Evolutionary conservation across 108 stramenopile species (phyloP), one percentile per base, ranked within the genome.

Genomic region (Skeletonema potamos): DNA sequence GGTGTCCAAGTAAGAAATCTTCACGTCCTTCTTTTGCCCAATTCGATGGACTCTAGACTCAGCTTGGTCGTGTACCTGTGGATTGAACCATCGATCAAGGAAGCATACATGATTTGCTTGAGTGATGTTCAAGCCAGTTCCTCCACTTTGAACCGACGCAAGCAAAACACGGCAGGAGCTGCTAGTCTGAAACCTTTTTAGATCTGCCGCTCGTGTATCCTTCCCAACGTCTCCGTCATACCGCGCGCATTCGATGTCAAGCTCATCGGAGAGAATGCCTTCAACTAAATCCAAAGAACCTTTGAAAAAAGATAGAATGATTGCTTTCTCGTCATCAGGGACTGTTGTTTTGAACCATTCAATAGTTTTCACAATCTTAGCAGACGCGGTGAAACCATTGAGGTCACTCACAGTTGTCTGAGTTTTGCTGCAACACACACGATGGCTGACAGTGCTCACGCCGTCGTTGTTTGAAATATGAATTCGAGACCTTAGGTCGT

Each of bases 1-100:
- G 13, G 33, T 22, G 37, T 83, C 85, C n/a, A 77, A 44, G 32
- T 80, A 84, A 1, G 27, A 17, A 10, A 84, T 66, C 27, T 84
- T 71, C 18, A 81, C 79, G 4, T 77, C 71, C 34, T 66, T 82
- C 17, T 57, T 83, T 64, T 89, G 88, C 4, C 85, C 84, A 36
- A 86, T 66, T 17, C 88, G 86, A 76, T 87, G 84, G 46, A 64
- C 72, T 5, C 63, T 56, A 0, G 57, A 65, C 15, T 59, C 66
- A 4, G 67, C 63, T 24, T 65, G 57, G 33, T 68, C 58, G 32
- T 58, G 68, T 20, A 70, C 41, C 17, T 54, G 63, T 12, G 59
- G 60, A 20, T 72, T 77, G 33, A 34, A 77, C 54, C 63, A 77
- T 10, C 81, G 61, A 54, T 78, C 85, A 2, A 83, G 54, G 59